phyloP scores from a whole-genome alignment of 306 rosid genomes.

The Hippophae tibetana region DNA sequence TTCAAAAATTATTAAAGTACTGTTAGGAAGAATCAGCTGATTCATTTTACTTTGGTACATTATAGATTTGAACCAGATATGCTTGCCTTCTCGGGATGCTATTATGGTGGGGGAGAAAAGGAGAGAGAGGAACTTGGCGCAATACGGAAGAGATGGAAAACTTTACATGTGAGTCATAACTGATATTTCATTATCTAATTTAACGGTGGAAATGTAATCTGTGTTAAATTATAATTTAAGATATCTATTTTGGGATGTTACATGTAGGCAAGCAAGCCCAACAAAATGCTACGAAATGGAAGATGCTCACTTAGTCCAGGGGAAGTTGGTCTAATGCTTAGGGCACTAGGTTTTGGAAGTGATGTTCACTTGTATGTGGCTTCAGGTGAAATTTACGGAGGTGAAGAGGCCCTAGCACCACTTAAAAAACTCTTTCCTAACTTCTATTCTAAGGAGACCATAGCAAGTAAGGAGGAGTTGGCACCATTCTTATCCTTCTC shows the following conservation, averaged over 20 bases:
- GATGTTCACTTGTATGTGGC: constrained; percentile 82
- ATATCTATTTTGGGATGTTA: constrained; percentile 12
- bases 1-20: too few species aligned
- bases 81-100: constrained; percentile 96
- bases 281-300: constrained; percentile 68
- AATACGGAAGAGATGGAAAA: constrained; percentile 79
- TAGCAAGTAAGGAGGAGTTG: constrained; percentile 61
- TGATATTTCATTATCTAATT: constrained; percentile 4
- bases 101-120: constrained; percentile 91
- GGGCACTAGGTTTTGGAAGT: constrained; percentile 67
- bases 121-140: constrained; percentile 65
- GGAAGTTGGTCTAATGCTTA: constrained; percentile 93
- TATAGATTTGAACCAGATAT: constrained; percentile 86
- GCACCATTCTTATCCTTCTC: constrained; percentile 63
- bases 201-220: background rate
- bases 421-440: constrained; percentile 72
- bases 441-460: constrained; percentile 66
- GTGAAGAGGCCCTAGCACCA: constrained; percentile 67
- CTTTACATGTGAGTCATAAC: constrained; percentile 51
- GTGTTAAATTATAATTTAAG: constrained; percentile 13
- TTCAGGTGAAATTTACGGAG: constrained; percentile 84
- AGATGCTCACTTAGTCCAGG: constrained; percentile 91
- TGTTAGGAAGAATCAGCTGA: constrained; percentile 15
- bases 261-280: constrained; percentile 59
- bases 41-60: constrained; percentile 9